Base-by-base conservation (phyloP, 228 moss, liverwort and hornwort species). In the Sphagnum fallax region DNA sequence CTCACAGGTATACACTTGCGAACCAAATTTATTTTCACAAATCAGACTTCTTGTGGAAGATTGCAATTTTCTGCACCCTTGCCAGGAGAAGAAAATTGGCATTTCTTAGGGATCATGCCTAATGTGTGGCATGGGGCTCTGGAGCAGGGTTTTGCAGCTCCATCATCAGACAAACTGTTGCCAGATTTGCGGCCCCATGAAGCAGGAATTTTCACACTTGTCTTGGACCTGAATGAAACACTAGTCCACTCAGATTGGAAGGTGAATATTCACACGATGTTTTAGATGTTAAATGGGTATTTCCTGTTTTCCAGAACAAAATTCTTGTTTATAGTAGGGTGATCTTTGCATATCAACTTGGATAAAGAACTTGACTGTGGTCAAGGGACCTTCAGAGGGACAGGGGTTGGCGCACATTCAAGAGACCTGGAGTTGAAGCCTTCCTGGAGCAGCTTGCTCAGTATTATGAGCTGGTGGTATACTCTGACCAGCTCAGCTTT, bases 331-430 rank as follows among this genome's bases (percentile, higher is more conserved):
- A 32, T 9, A 9, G 16, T 60, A 7, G 6, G 18, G 62, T 13
- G 52, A 76, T 32, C 32, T 32, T 32, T 32, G 32, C 32, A 32
- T 32, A 32, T 32, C 2, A 32, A 3, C 32, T 32, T 32, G 32
- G 32, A 32, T 32, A 32, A 32, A 32, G 32, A 32, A 32, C 32
- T 32, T 32, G 32, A 32, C 32, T 32, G 32, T 32, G 32, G 32
- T 32, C 32, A 32, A 32, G 32, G 32, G 32, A 32, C 53, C 16
- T 66, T 61, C 90, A 98, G 98, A 90, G 98, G 58, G 98, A 98
- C 80, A 92, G 94, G 72, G 98, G 98, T 60, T 98, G 98, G 98
- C 78, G 98, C 58, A 98, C 98, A 13, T 98, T 98, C 60, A 98
- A 98, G 76, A 78, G 98, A 72, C 98, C 98, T 72, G 98, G 98